phyloP scores from a whole-genome alignment of 2,329 filamentous ascomycete genomes.

The Calonectria hawksworthii region DNA sequence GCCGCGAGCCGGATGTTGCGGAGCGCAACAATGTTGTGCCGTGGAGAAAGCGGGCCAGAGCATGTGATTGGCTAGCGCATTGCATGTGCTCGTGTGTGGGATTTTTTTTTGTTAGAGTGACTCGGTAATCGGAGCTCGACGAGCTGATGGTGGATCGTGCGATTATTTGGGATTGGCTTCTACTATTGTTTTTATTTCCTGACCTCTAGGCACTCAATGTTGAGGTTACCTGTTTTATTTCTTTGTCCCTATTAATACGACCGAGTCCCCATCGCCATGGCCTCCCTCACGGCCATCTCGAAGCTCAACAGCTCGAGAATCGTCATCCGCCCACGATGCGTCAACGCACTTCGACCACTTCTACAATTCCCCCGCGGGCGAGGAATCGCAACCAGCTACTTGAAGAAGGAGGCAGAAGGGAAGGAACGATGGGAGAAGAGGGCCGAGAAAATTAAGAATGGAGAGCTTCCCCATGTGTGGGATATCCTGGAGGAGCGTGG shows the following conservation, averaged over 20 bases:
- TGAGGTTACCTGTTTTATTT: neutral
- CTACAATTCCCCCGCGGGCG: slow-evolving; percentile 48
- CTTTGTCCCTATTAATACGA: neutral
- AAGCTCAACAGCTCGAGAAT: slow-evolving; percentile 44
- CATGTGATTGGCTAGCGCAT: slow-evolving; percentile 47
- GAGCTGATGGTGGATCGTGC: slow-evolving; percentile 20
- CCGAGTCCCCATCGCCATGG: slow-evolving; percentile 41
- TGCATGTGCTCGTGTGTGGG: slow-evolving; percentile 14
- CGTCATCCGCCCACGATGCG: slow-evolving; percentile 42
- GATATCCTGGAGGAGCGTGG: slow-evolving; percentile 79
- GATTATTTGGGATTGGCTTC: slow-evolving; percentile 21
- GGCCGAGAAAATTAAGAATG: slow-evolving; percentile 63
- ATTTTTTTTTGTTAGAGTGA: slow-evolving; percentile 17
- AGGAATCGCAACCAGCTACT: slow-evolving; percentile 56
- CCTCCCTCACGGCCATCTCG: slow-evolving; percentile 41
- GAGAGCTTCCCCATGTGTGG: slow-evolving; percentile 69
- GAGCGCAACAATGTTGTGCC: slow-evolving; percentile 48
- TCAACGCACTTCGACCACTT: slow-evolving; percentile 37
- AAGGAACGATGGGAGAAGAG: slow-evolving; percentile 62
- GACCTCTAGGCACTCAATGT: slow-evolving; percentile 11
- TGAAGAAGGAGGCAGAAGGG: slow-evolving; percentile 59
- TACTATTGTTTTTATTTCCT: neutral
- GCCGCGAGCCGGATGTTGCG: slow-evolving; percentile 43
- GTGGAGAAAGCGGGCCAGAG: neutral
- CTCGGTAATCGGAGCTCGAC: neutral